Evolutionary conservation across 1,139 yeast species (phyloP).

Genomic region (Debaryomyces fabryi): DNA sequence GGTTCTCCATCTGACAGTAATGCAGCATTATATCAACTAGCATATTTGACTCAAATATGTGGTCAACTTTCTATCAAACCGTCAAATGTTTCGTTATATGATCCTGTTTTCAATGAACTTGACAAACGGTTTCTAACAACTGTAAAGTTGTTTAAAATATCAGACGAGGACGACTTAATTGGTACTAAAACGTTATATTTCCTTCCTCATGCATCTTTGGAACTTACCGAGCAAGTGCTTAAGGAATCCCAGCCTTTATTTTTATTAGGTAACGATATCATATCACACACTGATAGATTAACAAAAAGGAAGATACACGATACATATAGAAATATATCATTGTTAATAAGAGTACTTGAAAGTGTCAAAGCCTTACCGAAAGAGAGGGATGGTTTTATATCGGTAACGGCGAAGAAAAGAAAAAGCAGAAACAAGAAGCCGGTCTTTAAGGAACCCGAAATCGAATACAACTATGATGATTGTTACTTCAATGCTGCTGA

Average conservation of each 20-base stretch:
- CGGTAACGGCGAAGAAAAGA: constrained; percentile 32
- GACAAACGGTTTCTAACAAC: constrained; percentile 42
- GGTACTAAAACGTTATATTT: constrained; percentile 43
- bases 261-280: constrained; percentile 52
- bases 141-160: constrained; percentile 21
- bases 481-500: constrained; percentile 34
- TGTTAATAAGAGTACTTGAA: constrained; percentile 35
- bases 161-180: constrained; percentile 25
- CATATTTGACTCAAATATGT: constrained; percentile 48
- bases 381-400: constrained; percentile 31
- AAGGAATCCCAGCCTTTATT: constrained; percentile 31
- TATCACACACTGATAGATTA: constrained; percentile 55
- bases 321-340: constrained; percentile 45
- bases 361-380: constrained; percentile 1
- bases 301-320: constrained; percentile 42
- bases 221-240: constrained; percentile 52
- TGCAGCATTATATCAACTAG: constrained; percentile 68
- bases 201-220: constrained; percentile 76
- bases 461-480: constrained; percentile 38
- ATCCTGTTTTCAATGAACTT: constrained; percentile 57
- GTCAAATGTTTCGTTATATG: constrained; percentile 51
- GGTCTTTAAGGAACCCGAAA: constrained; percentile 31
- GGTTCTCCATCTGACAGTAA: constrained; percentile 64
- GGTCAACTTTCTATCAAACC: constrained; percentile 22
- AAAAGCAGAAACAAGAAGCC: constrained; percentile 27